Evolutionary conservation across 495 filamentous ascomycete species (phyloP), one percentile per base, ranked within the genome.

Genomic region (Clohesyomyces aquaticus): DNA sequence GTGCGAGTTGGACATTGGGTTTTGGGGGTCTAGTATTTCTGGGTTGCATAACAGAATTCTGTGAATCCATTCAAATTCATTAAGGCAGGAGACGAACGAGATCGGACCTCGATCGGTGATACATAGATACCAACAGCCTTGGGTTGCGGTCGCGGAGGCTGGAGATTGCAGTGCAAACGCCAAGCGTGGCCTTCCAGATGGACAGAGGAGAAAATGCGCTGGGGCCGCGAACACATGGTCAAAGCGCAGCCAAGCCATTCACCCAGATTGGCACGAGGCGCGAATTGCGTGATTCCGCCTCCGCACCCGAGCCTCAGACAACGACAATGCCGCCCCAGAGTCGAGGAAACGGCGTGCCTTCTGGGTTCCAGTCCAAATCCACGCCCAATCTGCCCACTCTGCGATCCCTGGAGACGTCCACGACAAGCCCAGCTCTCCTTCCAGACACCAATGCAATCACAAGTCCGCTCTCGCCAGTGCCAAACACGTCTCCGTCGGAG

Each of bases 361-460:
- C 63, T 27, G 72, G 72, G 43, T 68, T 75, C 46, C 73, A 74
- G 46, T 75, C 74, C 45, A 72, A 73, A 57, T 77, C 75, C 4
- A 76, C 75, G 2, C 75, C 75, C 0, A 76, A 75, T 58, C 68
- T 76, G 0, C 73, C 74, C 4, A 76, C 74, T 1, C 57, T 74
- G 18, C 58, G 66, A 26, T 67, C 73, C 2, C 65, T 73, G 1
- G 26, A 63, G 25, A 55, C 16, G 23, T 47, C 47, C 41, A 12
- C 65, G 22, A 19, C 45, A 21, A 52, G 22, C 32, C 29, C 46
- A 48, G 49, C 22, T 10, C 61, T 46, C 21, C 4, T 43, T 46
- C 55, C 63, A 55, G 49, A 45, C 25, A 6, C 57, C 25, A 45
- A 49, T 28, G 11, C 28, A 16, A 22, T 55, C 11, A 50, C n/a